Evolutionary conservation across 768 basidiomycete species (phyloP), one percentile per base, ranked within the genome.

Genomic region (Rhodotorula paludigena): DNA sequence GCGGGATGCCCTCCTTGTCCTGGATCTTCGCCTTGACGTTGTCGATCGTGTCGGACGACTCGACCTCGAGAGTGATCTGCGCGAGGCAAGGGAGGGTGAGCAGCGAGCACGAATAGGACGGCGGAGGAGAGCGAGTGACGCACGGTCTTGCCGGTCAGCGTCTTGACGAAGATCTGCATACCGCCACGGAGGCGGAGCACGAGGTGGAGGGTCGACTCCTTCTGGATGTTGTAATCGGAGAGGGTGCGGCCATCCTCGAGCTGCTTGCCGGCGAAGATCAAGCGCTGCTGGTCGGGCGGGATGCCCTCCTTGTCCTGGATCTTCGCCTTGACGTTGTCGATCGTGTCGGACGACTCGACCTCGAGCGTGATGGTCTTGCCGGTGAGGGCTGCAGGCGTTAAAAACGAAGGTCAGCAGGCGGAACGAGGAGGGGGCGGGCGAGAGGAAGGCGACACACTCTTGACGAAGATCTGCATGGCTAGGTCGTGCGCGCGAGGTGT

Each of bases 21-120:
- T 92, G 90, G 45, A 92, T 92, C 84, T 92, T 92, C 45, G 88
- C 86, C 83, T 92, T 92, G n/a, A 92, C 89, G 72, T 91, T 90
- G 77, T 92, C 90, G 73, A 92, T 92, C 16, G 90, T 92, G 77
- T 92, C 89, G 0, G 87, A 89, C 0, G 90, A 91, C 79, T 92
- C 90, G 53, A 93, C 91, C 76, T 93, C 92, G 25, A 92, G 77
- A 0, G 90, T 92, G 73, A 93, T 92, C 66, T 63, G 55, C 86
- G 87, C 89, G 87, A 0, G 68, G 72, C 5, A 23, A 47, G 35
- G 1, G 39, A 45, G 30, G 25, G n/a, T n/a, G n/a, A n/a, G n/a
- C n/a, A 48, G 28, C 5, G 32, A 35, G 33, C 25, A 39, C n/a
- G n/a, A n/a, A n/a, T n/a, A n/a, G n/a, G n/a, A n/a, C n/a, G n/a